These are phyloP conservation scores for Metschnikowia shivogae DNA, from an alignment of 805 yeast genomes.

Conservation along the genomic window DNA sequence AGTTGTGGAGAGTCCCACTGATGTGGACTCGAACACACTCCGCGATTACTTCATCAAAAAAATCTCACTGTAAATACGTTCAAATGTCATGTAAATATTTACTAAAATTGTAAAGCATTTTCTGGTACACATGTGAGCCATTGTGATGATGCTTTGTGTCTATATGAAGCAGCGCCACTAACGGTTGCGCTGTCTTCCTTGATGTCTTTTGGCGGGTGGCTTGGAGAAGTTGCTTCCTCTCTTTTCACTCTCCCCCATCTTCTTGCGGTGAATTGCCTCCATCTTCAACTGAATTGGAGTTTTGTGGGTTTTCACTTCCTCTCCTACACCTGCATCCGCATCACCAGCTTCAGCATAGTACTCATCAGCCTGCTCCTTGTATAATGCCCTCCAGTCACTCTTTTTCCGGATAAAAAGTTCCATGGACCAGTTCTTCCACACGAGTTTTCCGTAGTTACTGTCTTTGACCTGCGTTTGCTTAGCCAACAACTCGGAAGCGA, in stretches of 20 bases:
- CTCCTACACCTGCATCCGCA: slow-evolving; percentile 10
- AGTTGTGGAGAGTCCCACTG: slow-evolving; percentile 82
- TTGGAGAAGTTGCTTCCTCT: slow-evolving; percentile 19
- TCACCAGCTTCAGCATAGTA: slow-evolving; percentile 23
- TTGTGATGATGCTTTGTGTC: background rate
- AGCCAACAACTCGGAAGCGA: slow-evolving; percentile 62
- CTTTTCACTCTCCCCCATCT: slow-evolving; percentile 27
- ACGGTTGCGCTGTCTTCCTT: slow-evolving; percentile 12
- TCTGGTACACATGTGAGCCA: background rate
- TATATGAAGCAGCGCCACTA: background rate
- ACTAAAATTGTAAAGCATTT: background rate
- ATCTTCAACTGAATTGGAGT: slow-evolving; percentile 41
- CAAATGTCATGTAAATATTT: background rate
- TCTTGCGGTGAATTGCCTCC: slow-evolving; percentile 34
- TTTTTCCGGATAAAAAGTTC: slow-evolving; percentile 71
- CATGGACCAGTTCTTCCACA: slow-evolving; percentile 94
- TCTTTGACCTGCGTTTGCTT: slow-evolving; percentile 70
- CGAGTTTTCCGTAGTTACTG: slow-evolving; percentile 81
- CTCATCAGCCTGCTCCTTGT: slow-evolving; percentile 44
- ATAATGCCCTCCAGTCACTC: slow-evolving; percentile 74
- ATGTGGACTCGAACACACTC: slow-evolving; percentile 49
- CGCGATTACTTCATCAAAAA: slow-evolving; percentile 47
- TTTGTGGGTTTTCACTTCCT: slow-evolving; percentile 19
- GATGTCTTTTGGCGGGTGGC: slow-evolving; percentile 7
- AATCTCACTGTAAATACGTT: background rate